Evolutionary conservation across 768 basidiomycete species (phyloP), one percentile per base, ranked within the genome.

Genomic region (Russula griseocarnosa): DNA sequence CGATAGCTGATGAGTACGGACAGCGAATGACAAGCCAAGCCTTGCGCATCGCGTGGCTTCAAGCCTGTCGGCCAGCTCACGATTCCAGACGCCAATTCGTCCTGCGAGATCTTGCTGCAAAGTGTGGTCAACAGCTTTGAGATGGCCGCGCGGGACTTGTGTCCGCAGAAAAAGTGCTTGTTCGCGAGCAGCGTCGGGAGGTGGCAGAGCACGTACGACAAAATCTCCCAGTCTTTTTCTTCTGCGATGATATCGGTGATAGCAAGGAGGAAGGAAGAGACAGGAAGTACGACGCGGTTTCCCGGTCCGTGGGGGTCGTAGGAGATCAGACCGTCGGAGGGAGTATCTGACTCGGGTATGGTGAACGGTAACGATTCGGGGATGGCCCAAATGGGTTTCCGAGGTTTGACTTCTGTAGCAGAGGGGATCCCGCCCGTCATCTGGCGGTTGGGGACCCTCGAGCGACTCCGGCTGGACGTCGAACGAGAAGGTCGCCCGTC

Each of bases 141-240:
- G 24, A 95, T 81, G 11, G 83, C 81, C 16, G 72, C 74, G n/a
- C 86, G 79, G 32, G 89, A 86, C 56, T 85, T 84, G 0, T 92
- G 92, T 1, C 97, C 97, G 71, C 95, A 97, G 74, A 97, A 95
- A 58, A 98, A 80, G 70, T 98, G 94, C 74, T 98, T 98, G 81
- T 98, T 98, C 62, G 90, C 80, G 11, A 98, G 81, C 72, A 98
- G 94, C 10, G 86, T 80, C 1, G 97, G 95, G 0, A 99, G 81
- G 76, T 96, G 90, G 71, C 90, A 93, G 5, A 99, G 79, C 5
- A 94, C 79, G 70, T 97, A 98, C 2, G 94, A 93, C 13, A 97
- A 79, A 46, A 98, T 79, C 63, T 98, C 97, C 95, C 96, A 98
- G 66, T 87, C 91, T 52, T 79, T 82, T 70, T 94, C 94, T 47